Evolutionary conservation across 2,329 filamentous ascomycete genomes (phyloP).

Genomic region (Trichoderma gracile): DNA sequence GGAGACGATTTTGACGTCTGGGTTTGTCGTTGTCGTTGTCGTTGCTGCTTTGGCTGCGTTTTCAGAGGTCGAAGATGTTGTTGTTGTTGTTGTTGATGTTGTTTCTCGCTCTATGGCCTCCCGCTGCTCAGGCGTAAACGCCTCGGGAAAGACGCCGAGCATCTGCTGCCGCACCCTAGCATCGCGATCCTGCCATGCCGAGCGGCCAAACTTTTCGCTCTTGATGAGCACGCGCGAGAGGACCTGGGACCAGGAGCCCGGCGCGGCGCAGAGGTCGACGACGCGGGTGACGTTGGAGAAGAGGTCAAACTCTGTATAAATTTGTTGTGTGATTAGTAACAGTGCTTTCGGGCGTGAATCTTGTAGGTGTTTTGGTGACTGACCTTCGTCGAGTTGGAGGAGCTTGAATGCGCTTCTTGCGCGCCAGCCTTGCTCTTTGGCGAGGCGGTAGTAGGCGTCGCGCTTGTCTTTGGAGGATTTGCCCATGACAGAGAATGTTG

Average conservation of each 20-base stretch:
- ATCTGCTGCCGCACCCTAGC: constrained; percentile 63
- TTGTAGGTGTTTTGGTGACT: too few relatives aligned
- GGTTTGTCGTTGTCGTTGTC: constrained; percentile 48
- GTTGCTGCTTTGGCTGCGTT: constrained; percentile 23
- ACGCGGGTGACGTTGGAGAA: constrained; percentile 89
- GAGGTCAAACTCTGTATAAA: constrained; percentile 75
- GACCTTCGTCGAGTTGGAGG: constrained; percentile 84
- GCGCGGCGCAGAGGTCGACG: constrained; percentile 92
- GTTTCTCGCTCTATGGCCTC: constrained; percentile 23
- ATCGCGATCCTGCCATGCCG: constrained; percentile 85
- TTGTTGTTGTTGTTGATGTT: too few relatives aligned
- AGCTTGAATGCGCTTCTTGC: constrained; percentile 96
- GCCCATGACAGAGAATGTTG: constrained; percentile 64
- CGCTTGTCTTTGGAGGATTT: constrained; percentile 99
- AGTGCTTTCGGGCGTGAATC: too few relatives aligned
- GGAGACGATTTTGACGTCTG: constrained; percentile 88
- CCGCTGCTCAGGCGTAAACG: constrained; percentile 30
- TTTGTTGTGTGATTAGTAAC: too few relatives aligned
- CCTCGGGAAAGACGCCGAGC: constrained; percentile 49
- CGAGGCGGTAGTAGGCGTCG: constrained; percentile 94
- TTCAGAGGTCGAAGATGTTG: background rate
- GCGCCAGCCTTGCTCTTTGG: constrained; percentile 98
- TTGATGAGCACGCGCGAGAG: constrained; percentile 91
- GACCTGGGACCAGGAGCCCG: constrained; percentile 96
- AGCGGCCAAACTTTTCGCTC: constrained; percentile 83